Base-by-base conservation (phyloP, 116 monocot species). In the Phalaenopsis hybrid region DNA sequence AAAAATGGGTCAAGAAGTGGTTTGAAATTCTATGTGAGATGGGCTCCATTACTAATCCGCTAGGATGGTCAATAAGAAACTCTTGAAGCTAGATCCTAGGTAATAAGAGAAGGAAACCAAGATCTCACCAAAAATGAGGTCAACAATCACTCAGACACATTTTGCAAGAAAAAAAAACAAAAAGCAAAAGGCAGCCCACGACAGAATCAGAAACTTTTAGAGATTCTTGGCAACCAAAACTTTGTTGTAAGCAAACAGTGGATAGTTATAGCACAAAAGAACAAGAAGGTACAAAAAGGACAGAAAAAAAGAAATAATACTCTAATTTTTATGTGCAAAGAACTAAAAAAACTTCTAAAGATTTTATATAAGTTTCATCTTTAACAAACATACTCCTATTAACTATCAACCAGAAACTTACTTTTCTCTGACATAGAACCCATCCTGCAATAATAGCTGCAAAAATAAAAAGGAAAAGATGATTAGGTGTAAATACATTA, bases 361-460 rank as follows among this genome's bases (percentile, higher is more conserved):
- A 17, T 37, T n/a, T 7, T 8, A 45, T 75, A 44, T 1, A 75
- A 5, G 75, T 46, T 72, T 45, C 44, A 48, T 46, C 45, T 75
- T 45, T 17, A 46, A 45, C n/a, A 16, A n/a, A n/a, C 8, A 75
- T 33, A 46, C n/a, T 73, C 16, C 73, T 73, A 73, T 73, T 73
- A 75, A 52, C 8, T 33, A 52, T 51, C 6, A 49, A 51, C 20
- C 10, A 25, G 9, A 51, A 50, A 79, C 92, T 87, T 92, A 92
- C 92, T 84, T 33, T 45, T 80, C 83, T 82, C 69, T 84, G 84
- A 70, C 17, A 84, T 89, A 73, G 92, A 92, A 59, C 92, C 92
- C 84, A 77, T 55, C 75, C 89, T 87, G 82, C 92, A 92, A 78
- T 87, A 92, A 76, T 87, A 82, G 59, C 92, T 92, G 92, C n/a